Evolutionary conservation across 1,139 yeast species (phyloP), one percentile per base, ranked within the genome.

Genomic region (Kodamaea plutei): DNA sequence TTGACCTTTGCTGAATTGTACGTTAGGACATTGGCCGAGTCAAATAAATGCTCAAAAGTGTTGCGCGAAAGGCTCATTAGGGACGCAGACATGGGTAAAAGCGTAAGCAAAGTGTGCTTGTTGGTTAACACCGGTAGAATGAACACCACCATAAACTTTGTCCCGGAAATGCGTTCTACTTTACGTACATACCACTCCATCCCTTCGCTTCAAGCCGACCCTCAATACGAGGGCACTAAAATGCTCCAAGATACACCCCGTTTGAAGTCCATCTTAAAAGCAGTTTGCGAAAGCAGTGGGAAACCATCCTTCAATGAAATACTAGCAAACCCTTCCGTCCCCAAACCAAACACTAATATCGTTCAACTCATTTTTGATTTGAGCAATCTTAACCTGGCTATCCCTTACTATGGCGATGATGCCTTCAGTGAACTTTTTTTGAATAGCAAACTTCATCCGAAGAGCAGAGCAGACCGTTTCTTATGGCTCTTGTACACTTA

Each of bases 221-320:
- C 82, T 8, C 59, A 59, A 31, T 54, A 65, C 26, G 70, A 68
- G 0, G 57, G 61, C 7, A 69, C 79, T 29, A 85, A 84, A 52
- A 93, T 88, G 34, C 64, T 91, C 25, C 97, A 91, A 57, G 98
- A 91, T 54, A 93, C 97, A 0, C 97, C 97, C 5, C 65, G 97
- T 34, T 69, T 91, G 40, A 91, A 91, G 54, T 81, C 94, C 0
- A 89, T 91, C 14, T 59, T 91, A 43, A 89, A 89, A 56, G 93
- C 95, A 0, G 75, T 74, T 2, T 76, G 85, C 42, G 82, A 76
- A 38, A 75, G 64, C 31, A 53, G 56, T 33, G 50, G 48, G 13
- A 74, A 76, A 2, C 58, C 67, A 28, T 63, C 72, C 2, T 52
- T 84, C 25, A 69, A 71, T 19, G 76, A 72, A 16, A 56, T 81